Percentiles rank a stretch among this genome's conserved stretches.
phyloP scores from a whole-genome alignment of 805 yeast species.

The Zygoascus tannicola region DNA sequence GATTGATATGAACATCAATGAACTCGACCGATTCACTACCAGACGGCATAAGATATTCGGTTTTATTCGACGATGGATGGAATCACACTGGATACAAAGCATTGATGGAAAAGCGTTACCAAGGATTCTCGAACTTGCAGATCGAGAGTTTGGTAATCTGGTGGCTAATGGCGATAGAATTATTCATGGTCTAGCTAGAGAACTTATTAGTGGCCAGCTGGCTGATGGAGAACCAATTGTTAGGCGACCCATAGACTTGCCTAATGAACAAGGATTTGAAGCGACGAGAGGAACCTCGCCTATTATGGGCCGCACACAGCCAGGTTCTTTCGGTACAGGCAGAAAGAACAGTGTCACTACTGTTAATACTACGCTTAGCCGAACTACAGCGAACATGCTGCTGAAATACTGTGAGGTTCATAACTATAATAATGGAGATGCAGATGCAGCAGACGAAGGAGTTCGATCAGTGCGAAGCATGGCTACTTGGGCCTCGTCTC shows the following conservation, averaged over 20 bases:
- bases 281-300: background rate
- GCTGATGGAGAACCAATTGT: constrained; percentile 18
- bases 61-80: constrained; percentile 76
- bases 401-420: constrained; percentile 6
- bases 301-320: background rate
- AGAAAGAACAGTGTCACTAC: background rate
- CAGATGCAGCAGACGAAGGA: constrained; percentile 5
- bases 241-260: constrained; percentile 12
- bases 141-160: constrained; percentile 10
- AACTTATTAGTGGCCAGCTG: constrained; percentile 8
- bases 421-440: constrained; percentile 5
- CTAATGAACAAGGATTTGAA: constrained; percentile 4
- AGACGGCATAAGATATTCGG: constrained; percentile 46
- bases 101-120: constrained; percentile 54
- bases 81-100: constrained; percentile 73
- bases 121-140: constrained; percentile 62
- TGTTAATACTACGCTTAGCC: background rate
- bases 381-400: constrained; percentile 8
- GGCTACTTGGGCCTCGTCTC: constrained; percentile 14
- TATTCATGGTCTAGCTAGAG: constrained; percentile 16
- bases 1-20: constrained; percentile 39
- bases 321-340: background rate
- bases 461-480: constrained; percentile 7
- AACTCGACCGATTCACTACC: constrained; percentile 28
- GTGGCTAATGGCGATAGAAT: constrained; percentile 14